These are phyloP conservation scores for Echinochloa phyllopogon DNA, from an alignment of 176 grass and related monocot species.

Conservation along the genomic window DNA sequence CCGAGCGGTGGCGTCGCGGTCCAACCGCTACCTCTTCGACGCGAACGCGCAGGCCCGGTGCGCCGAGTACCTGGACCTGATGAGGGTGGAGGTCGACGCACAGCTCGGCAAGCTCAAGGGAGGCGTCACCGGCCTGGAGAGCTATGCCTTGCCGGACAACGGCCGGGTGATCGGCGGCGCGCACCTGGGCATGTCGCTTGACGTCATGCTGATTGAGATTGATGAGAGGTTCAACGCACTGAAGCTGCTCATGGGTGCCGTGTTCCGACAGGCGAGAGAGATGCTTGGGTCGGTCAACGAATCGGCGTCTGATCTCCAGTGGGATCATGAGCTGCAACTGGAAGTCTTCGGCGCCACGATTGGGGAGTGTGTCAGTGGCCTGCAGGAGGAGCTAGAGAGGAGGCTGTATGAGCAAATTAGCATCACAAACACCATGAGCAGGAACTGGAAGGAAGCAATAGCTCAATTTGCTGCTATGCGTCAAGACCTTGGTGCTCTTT, in stretches of 20 bases:
- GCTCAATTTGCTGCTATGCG: constrained; percentile 65
- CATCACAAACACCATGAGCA: constrained; percentile 67
- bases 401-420: constrained; percentile 67
- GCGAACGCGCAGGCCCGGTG: constrained; percentile 26
- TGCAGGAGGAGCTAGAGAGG: constrained; percentile 82
- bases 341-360: constrained; percentile 59
- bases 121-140: constrained; percentile 61
- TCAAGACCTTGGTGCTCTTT: constrained; percentile 76
- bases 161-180: constrained; percentile 20
- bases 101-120: constrained; percentile 71
- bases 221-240: constrained; percentile 74
- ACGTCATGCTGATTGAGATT: constrained; percentile 63
- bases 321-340: constrained; percentile 75
- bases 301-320: constrained; percentile 65
- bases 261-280: constrained; percentile 65
- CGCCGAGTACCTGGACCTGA: constrained; percentile 47
- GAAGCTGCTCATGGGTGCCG: constrained; percentile 60
- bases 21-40: constrained; percentile 16
- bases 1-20: constrained; percentile 1
- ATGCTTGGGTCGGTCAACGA: constrained; percentile 53
- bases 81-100: constrained; percentile 55
- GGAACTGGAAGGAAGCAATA: constrained; percentile 74
- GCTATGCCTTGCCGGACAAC: constrained; percentile 30
- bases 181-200: constrained; percentile 52
- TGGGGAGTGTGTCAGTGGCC: constrained; percentile 59